phyloP scores from a whole-genome alignment of 176 grass and related monocot genomes.

The Carex parvula region DNA sequence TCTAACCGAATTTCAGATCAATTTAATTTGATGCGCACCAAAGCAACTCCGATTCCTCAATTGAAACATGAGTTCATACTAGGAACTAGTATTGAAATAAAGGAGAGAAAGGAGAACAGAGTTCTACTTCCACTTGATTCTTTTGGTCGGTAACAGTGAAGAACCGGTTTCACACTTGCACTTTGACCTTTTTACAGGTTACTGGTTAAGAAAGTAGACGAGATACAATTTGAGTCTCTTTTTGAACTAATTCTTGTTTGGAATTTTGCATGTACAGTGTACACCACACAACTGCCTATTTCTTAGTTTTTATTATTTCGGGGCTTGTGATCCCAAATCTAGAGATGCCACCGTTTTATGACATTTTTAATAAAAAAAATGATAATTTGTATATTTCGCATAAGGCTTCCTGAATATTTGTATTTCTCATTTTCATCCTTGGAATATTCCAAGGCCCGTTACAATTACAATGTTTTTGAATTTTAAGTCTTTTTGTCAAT shows the following conservation, averaged over 20 bases:
- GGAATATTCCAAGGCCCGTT: not conserved
- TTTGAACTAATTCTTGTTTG: slow-evolving; percentile 29
- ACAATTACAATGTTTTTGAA: not conserved
- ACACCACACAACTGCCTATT: not conserved
- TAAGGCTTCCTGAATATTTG: not conserved
- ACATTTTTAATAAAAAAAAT: not conserved
- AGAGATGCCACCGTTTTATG: slow-evolving; percentile 6
- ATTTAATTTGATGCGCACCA: no score
- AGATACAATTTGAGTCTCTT: not conserved
- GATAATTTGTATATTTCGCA: not conserved
- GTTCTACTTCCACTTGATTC: not conserved
- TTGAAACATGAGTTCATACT: no score
- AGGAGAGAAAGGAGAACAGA: no score
- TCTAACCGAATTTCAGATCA: no score
- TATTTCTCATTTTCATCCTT: not conserved
- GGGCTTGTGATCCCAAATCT: slow-evolving; percentile 22
- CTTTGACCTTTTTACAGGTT: not conserved
- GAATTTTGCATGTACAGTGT: slow-evolving; percentile 20
- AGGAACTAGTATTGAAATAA: no score
- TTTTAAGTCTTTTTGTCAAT: not conserved
- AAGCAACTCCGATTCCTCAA: no score
- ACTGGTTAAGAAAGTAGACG: not conserved
- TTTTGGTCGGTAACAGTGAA: not conserved
- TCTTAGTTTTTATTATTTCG: slow-evolving; percentile 14
- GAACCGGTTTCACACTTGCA: not conserved